Conservation (phyloP, 2,329 filamentous ascomycete species). For the Beauveria bassiana region DNA sequence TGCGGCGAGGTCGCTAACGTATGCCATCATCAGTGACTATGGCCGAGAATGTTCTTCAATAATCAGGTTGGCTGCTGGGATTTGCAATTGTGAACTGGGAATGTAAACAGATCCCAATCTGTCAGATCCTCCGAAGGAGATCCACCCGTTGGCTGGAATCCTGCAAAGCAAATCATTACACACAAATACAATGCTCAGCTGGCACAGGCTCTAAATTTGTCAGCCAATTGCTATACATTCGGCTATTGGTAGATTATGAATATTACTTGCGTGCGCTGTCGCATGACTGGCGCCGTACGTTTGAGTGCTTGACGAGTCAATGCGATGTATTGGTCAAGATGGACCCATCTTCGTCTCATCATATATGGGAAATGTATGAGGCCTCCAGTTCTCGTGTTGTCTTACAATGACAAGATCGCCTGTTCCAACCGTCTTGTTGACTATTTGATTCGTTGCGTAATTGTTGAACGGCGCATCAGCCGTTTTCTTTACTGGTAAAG, state of each 20-base stretch:
- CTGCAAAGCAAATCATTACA: background rate
- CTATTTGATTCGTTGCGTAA: no score
- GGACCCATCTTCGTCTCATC: background rate
- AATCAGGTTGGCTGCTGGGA: background rate
- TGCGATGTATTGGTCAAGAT: background rate
- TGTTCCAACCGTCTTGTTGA: no score
- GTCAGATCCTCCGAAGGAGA: background rate
- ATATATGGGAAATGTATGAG: background rate
- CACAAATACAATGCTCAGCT: background rate
- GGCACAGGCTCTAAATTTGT: background rate
- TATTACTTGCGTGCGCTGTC: background rate
- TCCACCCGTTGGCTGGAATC: background rate
- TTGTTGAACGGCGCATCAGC: background rate
- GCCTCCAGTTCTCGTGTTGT: background rate
- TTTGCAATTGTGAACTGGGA: background rate
- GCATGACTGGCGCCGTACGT: background rate
- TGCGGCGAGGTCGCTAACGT: background rate
- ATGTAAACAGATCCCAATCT: background rate
- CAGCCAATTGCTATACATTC: background rate
- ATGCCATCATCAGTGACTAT: slow-evolving; percentile 36
- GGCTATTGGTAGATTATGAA: background rate
- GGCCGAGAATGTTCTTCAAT: slow-evolving; percentile 42
- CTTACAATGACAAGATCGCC: background rate
- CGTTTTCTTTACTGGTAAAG: no score
- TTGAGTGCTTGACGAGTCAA: background rate